phyloP scores from a whole-genome alignment of 805 yeast species.

The Candida suzukii region DNA sequence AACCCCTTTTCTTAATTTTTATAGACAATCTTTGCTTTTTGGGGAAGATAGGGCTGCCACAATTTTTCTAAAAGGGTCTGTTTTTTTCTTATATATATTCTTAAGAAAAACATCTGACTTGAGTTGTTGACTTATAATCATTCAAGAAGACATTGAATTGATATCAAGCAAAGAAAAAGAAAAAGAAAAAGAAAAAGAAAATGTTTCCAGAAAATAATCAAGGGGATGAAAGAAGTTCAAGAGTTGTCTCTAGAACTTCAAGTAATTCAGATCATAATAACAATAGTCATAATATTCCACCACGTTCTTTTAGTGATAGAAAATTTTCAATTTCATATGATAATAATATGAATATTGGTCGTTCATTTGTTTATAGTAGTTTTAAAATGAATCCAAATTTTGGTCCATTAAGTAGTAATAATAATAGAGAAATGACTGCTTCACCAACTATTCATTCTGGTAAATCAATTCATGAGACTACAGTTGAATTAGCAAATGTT shows the following conservation, averaged over 20 bases:
- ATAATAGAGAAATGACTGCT: background rate
- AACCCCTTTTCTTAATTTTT: too few relatives aligned
- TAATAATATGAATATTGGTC: conserved; percentile 28
- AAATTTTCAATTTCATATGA: conserved; percentile 16
- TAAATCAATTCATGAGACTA: conserved; percentile 45
- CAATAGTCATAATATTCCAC: background rate
- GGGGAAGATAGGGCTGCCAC: too few relatives aligned
- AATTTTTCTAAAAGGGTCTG: too few relatives aligned
- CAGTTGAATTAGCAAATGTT: conserved; percentile 49
- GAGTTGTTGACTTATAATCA: too few relatives aligned
- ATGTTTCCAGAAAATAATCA: too few relatives aligned
- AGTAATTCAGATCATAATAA: too few relatives aligned
- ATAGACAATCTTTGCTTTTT: too few relatives aligned
- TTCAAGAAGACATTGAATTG: too few relatives aligned
- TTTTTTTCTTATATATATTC: too few relatives aligned
- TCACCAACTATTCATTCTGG: conserved; percentile 44
- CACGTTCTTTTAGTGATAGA: background rate
- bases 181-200: too few relatives aligned
- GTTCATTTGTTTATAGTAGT: conserved; percentile 32
- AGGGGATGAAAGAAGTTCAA: background rate
- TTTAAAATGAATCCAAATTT: conserved; percentile 17
- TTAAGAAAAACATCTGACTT: too few relatives aligned
- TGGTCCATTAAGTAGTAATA: background rate
- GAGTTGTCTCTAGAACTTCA: background rate
- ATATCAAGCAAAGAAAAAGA: too few relatives aligned